Percentiles rank a stretch among this genome's conserved stretches.
phyloP scores from a whole-genome alignment of 2,329 filamentous ascomycete genomes.

The Aspergillus piperis region DNA sequence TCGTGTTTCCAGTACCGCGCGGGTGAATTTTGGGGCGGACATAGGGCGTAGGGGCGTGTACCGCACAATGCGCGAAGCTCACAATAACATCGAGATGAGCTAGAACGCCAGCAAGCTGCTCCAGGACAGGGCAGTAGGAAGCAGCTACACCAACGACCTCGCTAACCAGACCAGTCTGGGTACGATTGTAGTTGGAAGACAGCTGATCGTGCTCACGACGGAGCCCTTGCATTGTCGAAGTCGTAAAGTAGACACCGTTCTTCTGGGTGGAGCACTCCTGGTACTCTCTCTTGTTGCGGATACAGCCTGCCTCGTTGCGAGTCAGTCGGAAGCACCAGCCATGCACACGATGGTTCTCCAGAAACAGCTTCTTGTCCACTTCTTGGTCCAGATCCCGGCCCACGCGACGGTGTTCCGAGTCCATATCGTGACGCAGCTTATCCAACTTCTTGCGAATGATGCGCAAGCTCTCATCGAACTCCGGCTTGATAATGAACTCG shows the following conservation, averaged over 20 bases:
- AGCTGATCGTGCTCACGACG: slow-evolving; percentile 92
- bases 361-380: slow-evolving; percentile 96
- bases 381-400: slow-evolving; percentile 85
- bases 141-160: slow-evolving; percentile 93
- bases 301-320: slow-evolving; percentile 84
- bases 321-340: slow-evolving; percentile 97
- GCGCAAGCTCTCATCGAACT: slow-evolving; percentile 86
- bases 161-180: slow-evolving; percentile 83
- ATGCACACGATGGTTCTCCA: slow-evolving; percentile 93
- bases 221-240: slow-evolving; percentile 73
- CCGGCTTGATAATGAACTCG: slow-evolving; percentile 98
- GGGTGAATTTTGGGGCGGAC: slow-evolving; percentile 87
- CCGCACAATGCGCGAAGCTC: slow-evolving; percentile 86
- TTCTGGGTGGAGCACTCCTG: slow-evolving; percentile 97
- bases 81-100: slow-evolving; percentile 95
- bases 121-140: slow-evolving; percentile 90
- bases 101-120: slow-evolving; percentile 82
- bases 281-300: slow-evolving; percentile 86
- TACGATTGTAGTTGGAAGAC: slow-evolving; percentile 91
- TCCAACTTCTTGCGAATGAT: slow-evolving; percentile 92
- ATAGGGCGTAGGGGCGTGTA: slow-evolving; percentile 90
- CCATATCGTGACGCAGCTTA: slow-evolving; percentile 77
- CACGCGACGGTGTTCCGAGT: slow-evolving; percentile 74
- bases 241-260: slow-evolving; percentile 98
- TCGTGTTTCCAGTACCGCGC: slow-evolving; percentile 82